phyloP scores from a whole-genome alignment of 176 grass and related monocot genomes.

The Puya raimondii region DNA sequence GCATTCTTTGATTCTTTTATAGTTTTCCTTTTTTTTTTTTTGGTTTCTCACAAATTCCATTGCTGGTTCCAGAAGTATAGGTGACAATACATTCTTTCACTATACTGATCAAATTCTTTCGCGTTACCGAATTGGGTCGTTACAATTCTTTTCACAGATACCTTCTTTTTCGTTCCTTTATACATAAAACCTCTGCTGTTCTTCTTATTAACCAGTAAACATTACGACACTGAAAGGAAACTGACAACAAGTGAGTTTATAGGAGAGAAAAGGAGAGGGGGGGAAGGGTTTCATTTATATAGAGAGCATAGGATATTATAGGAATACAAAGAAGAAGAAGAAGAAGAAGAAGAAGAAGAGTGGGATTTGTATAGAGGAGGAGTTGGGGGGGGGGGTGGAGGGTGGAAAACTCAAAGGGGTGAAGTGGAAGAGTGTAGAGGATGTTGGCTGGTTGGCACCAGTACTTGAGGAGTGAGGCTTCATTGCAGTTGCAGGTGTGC shows the following conservation, averaged over 20 bases:
- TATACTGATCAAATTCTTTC: conserved; percentile 44
- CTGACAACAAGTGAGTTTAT: too few relatives aligned
- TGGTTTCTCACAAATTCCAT: conserved; percentile 23
- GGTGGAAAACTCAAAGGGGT: not conserved
- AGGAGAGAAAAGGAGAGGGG: conserved; percentile 7
- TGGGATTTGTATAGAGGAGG: not conserved
- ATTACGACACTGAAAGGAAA: too few relatives aligned
- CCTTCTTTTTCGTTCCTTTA: too few relatives aligned
- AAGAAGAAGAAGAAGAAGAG: conserved; percentile 7
- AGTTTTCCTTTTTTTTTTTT: not conserved
- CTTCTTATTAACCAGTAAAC: too few relatives aligned
- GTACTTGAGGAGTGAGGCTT: conserved; percentile 37
- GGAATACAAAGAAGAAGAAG: not conserved
- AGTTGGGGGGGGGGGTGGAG: too few relatives aligned
- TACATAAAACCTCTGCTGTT: too few relatives aligned
- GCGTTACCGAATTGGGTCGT: not conserved
- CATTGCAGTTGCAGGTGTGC: conserved; percentile 26
- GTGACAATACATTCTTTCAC: conserved; percentile 34
- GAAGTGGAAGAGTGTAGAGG: conserved; percentile 31
- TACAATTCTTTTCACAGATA: too few relatives aligned
- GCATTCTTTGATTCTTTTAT: conserved; percentile 98
- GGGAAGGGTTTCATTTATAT: not conserved
- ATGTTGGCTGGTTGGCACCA: conserved; percentile 99
- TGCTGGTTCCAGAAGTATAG: conserved; percentile 35
- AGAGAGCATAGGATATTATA: not conserved